Evolutionary conservation across 2,329 filamentous ascomycete species (phyloP), one percentile per base, ranked within the genome.

Genomic region (Cladosporium sphaerospermum): DNA sequence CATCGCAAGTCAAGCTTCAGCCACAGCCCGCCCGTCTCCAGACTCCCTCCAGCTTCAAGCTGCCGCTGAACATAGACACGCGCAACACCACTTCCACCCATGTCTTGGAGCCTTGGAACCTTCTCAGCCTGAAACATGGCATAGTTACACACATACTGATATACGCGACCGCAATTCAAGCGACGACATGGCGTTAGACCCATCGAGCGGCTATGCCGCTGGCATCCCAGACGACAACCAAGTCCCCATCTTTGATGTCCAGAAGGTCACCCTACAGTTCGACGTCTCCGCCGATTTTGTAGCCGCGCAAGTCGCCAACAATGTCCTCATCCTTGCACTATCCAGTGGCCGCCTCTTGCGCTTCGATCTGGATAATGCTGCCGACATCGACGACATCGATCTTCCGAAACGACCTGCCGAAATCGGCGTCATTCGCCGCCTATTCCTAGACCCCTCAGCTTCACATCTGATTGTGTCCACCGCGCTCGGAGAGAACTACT

Each of bases 381-480:
- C 91, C 66, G 93, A 99, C 70, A 96, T 99, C 65, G 93, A 99
- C 73, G 92, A 99, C 72, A 96, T 99, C 69, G 93, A 99, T 70
- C 82, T 99, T 7, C 93, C 93, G 36, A 96, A 95, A 75, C 93
- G 92, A 65, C 83, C 89, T 13, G 86, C 89, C 36, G 92, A 99
- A 69, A 82, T 93, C 55, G 93, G 93, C 61, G 81, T 96, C 49
- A 97, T 99, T 66, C 85, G 88, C 62, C 89, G 88, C 75, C 89
- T 99, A 81, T 99, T 99, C 74, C 86, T 99, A 66, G 93, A 99
- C 67, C 92, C 93, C 28, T 96, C 92, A 9, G 93, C 93, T 28
- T 96, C 90, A 5, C 93, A 99, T 73, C 78, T 99, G 28, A 82
- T 99, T 59, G 84, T 99, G 61, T 90, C 87, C 67, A 99, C 93